Evolutionary conservation across 345 rosid genomes (phyloP), one percentile per base, ranked within the genome.

Genomic region (Viola odorata): DNA sequence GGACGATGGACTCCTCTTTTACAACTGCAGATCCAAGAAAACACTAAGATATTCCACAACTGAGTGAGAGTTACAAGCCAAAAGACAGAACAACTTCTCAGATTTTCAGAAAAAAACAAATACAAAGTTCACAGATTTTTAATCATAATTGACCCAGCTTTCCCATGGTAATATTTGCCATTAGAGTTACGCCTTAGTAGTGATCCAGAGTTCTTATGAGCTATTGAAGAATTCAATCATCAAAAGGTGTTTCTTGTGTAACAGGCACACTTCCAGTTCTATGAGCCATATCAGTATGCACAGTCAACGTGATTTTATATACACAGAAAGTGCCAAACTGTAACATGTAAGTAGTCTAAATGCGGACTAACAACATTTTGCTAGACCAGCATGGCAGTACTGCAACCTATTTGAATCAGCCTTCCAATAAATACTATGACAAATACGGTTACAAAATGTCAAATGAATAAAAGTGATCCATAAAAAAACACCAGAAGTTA

Each of bases 1-100:
- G 95, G 95, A 14, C 83, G 86, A 70, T 84, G 88, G 8, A 72
- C 71, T 57, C 88, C 90, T 76, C 91, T 82, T 65, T 77, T 79
- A 45, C 79, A 77, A 77, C 95, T 87, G 82, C 75, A 79, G 39
- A 68, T 47, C 49, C 60, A 77, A 53, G 32, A 23, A 23, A 23
- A 23, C 32, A 23, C 32, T 23, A 23, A 23, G 32, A 40, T 14
- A 36, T 49, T 62, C 5, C 32, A 37, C 53, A 55, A 37, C 45
- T 16, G 47, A 47, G 61, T 40, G 5, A 50, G 48, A n/a, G 45
- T 41, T 42, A 32, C 32, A 23, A 23, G 32, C 32, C 32, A 23
- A 52, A 42, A 8, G 12, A 10, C 14, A 23, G 7, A 6, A 47
- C 13, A 47, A 47, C 50, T 47, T 42, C 7, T 6, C 11, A 6